These are phyloP conservation scores for Bolboschoenus planiculmis DNA, from an alignment of 176 grass and related monocot species.

Conservation along the genomic window DNA sequence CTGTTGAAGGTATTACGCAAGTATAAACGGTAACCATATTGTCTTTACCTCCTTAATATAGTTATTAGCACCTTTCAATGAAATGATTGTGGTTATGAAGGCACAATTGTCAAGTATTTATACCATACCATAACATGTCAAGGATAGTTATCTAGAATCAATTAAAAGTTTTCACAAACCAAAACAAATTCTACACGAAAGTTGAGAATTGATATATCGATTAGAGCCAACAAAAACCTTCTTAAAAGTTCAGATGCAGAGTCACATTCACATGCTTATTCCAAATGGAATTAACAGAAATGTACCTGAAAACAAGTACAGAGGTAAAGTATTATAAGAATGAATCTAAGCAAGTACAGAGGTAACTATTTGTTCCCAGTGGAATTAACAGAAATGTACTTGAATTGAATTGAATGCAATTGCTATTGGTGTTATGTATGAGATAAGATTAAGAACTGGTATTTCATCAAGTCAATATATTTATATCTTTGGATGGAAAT, in stretches of 20 bases:
- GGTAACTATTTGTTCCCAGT: neutral
- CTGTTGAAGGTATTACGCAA: neutral
- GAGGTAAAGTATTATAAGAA: neutral
- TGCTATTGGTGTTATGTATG: neutral
- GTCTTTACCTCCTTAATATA: neutral
- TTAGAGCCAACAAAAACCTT: neutral
- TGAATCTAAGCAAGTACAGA: neutral
- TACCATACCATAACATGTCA: neutral
- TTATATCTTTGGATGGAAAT: conserved; percentile 13
- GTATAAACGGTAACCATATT: neutral
- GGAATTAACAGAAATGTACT: neutral
- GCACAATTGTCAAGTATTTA: neutral
- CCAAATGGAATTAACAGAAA: neutral
- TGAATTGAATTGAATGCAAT: no score
- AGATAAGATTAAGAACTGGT: neutral
- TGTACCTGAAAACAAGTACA: neutral
- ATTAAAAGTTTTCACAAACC: neutral
- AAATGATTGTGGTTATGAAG: neutral
- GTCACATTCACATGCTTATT: neutral
- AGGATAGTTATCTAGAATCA: neutral
- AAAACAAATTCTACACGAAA: neutral
- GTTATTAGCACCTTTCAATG: neutral
- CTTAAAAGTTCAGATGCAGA: conserved; percentile 1
- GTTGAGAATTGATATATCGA: neutral
- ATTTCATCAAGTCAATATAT: conserved; percentile 14